Evolutionary conservation across 495 filamentous ascomycete species (phyloP), one percentile per base, ranked within the genome.

Genomic region (Clohesyomyces aquaticus): DNA sequence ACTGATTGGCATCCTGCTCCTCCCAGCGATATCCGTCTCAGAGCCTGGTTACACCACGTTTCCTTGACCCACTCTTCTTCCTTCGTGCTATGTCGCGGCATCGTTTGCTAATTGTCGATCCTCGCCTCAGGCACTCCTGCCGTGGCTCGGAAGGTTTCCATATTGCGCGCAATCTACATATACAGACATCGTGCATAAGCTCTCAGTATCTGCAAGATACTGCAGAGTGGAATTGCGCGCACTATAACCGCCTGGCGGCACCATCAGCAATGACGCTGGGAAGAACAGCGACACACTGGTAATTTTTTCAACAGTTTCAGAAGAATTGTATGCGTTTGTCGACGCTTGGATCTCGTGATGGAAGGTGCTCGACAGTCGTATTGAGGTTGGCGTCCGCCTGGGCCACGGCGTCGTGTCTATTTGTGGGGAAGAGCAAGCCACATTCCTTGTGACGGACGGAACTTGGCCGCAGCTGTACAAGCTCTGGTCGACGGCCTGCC

Each of bases 91-190:
- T n/a, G n/a, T n/a, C n/a, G n/a, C n/a, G n/a, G n/a, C n/a, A n/a
- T 47, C 35, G 41, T 49, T 32, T 49, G 55, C 38, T 50, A 28
- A 45, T 47, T 16, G 25, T 3, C 3, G 25, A 32, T 43, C 3
- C 32, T 12, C 46, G 4, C 18, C 41, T 2, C 32, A 28, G 0
- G 10, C 11, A 10, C n/a, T 55, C 53, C 19, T 35, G 22, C 18
- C 26, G 35, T 16, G 16, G 47, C 58, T 59, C 59, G 53, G 62
- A 41, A 65, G 49, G 49, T 61, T 61, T 56, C 63, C 42, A 66
- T 61, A 66, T 66, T 66, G 63, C 57, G n/a, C 1, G 55, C 63
- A 66, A 59, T 66, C 59, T 66, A 21, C 51, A 47, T 56, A 35
- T 10, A 12, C 54, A 43, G n/a, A 49, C 23, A 22, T 27, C 35